Percentiles rank a stretch among this genome's conserved stretches.
These are phyloP conservation scores for Hylodesmum podocarpum DNA, from an alignment of 306 rosid genomes.

Conservation along the genomic window DNA sequence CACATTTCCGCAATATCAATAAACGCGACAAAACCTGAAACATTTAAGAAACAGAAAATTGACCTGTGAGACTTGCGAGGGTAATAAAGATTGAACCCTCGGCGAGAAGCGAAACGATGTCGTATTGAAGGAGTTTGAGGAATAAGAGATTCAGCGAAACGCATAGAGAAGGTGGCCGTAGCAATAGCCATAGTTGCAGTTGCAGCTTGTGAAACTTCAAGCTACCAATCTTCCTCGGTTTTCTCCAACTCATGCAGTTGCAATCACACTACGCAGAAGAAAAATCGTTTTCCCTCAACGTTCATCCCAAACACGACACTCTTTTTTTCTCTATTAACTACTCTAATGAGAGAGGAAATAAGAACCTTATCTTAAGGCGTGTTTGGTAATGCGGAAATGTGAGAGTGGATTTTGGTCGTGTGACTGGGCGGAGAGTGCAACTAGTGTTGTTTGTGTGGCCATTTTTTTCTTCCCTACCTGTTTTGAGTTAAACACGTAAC, in stretches of 20 bases:
- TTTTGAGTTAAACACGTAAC: background rate
- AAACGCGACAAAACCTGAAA: no score
- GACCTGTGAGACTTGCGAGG: conserved; percentile 43
- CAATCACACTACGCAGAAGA: conserved; percentile 47
- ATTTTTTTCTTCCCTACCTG: background rate
- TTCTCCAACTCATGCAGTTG: conserved; percentile 89
- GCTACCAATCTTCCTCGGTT: conserved; percentile 55
- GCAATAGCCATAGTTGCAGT: conserved; percentile 62
- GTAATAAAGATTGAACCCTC: conserved; percentile 50
- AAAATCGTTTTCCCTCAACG: background rate
- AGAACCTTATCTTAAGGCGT: conserved; percentile 28
- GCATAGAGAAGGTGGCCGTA: conserved; percentile 48
- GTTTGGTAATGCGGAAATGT: background rate
- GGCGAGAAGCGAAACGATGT: conserved; percentile 59
- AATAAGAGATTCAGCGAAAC: conserved; percentile 36
- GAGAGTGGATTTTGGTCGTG: background rate
- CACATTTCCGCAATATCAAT: no score
- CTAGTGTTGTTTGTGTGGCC: conserved; percentile 34
- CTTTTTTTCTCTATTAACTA: no score
- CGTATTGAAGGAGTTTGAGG: conserved; percentile 55
- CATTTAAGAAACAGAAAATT: no score
- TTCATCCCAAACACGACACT: background rate
- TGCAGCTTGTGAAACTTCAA: conserved; percentile 50
- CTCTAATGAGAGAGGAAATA: no score
- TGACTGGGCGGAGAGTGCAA: conserved; percentile 28